A percentile compares a stretch with the other conserved stretches of the same genome.
Conservation (phyloP, 2,329 filamentous ascomycete genomes). For the Cordyceps fumosorosea region DNA sequence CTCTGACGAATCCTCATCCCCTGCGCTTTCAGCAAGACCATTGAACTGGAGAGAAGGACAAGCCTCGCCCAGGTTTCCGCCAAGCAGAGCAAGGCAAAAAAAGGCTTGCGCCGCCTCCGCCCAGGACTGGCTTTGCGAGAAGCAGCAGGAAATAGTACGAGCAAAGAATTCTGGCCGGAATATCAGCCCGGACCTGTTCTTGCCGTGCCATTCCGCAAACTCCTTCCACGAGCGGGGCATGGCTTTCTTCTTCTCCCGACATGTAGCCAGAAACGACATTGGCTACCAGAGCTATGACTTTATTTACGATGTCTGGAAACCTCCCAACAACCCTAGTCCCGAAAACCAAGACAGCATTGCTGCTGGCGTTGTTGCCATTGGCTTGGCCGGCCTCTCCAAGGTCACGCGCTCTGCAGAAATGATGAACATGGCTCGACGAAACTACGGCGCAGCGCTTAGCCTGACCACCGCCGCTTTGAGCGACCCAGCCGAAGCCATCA, state of each 20-base stretch:
- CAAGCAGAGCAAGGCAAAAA: neutral
- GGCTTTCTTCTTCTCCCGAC: constrained; percentile 46
- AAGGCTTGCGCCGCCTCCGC: neutral
- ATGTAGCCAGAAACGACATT: constrained; percentile 40
- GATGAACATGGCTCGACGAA: constrained; percentile 41
- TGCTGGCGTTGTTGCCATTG: constrained; percentile 48
- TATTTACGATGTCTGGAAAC: constrained; percentile 46
- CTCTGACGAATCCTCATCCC: neutral
- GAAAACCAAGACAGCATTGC: constrained; percentile 39
- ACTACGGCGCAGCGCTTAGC: constrained; percentile 45
- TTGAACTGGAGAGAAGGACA: constrained; percentile 1
- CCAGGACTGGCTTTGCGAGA: neutral
- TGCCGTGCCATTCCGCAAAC: constrained; percentile 4
- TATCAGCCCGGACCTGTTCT: neutral
- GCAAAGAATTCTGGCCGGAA: neutral
- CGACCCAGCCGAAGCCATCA: constrained; percentile 35
- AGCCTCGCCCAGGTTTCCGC: neutral
- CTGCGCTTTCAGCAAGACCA: neutral
- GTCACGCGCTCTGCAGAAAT: constrained; percentile 35
- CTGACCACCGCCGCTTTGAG: constrained; percentile 44
- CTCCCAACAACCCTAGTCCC: constrained; percentile 27
- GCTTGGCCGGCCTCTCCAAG: constrained; percentile 45
- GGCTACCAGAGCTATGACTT: constrained; percentile 47
- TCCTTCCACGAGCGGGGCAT: constrained; percentile 37
- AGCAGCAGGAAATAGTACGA: neutral